Evolutionary conservation across 192 early-diverging fungal genomes (phyloP).

Genomic region (Entomortierella lignicola): DNA sequence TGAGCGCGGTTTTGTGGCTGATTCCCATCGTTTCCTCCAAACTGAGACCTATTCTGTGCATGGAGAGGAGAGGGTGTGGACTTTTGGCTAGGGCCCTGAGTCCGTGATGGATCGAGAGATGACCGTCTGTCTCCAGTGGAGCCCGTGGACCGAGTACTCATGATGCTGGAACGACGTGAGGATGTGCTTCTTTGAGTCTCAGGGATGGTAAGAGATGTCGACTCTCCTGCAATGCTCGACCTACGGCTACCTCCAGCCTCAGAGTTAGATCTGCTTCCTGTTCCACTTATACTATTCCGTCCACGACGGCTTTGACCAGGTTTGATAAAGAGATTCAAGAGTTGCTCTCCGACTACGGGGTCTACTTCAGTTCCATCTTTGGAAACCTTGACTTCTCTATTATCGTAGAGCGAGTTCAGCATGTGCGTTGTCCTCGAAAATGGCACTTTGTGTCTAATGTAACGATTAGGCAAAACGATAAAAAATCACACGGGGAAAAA

Average conservation of each 20-base stretch:
- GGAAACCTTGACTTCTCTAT: constrained; percentile 62
- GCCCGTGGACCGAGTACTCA: constrained; percentile 29
- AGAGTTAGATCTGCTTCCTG: constrained; percentile 24
- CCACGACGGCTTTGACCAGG: constrained; percentile 8
- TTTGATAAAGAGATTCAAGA: constrained; percentile 53
- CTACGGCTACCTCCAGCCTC: constrained; percentile 29
- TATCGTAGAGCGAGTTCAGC: constrained; percentile 59
- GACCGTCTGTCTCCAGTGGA: constrained; percentile 24
- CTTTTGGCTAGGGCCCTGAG: constrained; percentile 8
- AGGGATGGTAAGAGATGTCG: constrained; percentile 3
- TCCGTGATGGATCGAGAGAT: constrained; percentile 22
- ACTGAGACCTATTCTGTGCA: constrained; percentile 15
- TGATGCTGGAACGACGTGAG: constrained; percentile 36
- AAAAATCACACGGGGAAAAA: neutral
- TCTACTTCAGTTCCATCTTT: constrained; percentile 63
- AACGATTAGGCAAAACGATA: neutral
- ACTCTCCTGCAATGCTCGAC: constrained; percentile 30
- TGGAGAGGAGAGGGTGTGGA: neutral
- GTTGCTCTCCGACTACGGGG: constrained; percentile 52
- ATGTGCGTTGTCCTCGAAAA: constrained; percentile 58
- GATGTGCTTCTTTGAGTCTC: constrained; percentile 23
- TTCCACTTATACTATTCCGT: constrained; percentile 15
- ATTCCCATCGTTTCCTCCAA: constrained; percentile 5
- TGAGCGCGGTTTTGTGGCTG: constrained; percentile 5
- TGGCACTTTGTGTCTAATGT: constrained; percentile 56